A percentile compares a stretch with the other conserved stretches of the same genome.
Conservation (phyloP, 2,329 filamentous ascomycete species). For the Fusarium buharicum region DNA sequence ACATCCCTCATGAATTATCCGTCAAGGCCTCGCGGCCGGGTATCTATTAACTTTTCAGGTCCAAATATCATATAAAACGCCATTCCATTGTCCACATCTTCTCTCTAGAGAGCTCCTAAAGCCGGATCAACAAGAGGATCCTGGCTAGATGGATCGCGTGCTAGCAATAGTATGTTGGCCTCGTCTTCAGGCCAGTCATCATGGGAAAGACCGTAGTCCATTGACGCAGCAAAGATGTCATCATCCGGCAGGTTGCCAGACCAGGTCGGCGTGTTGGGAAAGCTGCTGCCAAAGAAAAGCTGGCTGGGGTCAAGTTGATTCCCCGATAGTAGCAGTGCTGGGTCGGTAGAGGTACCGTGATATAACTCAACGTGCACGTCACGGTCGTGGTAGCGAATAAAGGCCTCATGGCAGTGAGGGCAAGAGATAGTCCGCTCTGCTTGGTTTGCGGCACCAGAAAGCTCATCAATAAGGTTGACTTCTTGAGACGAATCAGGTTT, state of each 20-base stretch:
- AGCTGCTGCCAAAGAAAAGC: conserved; percentile 36
- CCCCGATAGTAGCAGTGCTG: conserved; percentile 40
- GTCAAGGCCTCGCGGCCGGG: conserved; percentile 35
- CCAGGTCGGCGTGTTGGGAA: conserved; percentile 39
- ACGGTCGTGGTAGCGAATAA: conserved; percentile 63
- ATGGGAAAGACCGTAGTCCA: conserved; percentile 48
- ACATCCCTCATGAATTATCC: neutral
- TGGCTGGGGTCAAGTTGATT: conserved; percentile 35
- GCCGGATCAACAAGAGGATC: conserved; percentile 50
- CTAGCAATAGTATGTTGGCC: conserved; percentile 55
- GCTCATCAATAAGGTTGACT: conserved; percentile 54
- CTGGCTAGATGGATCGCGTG: conserved; percentile 42
- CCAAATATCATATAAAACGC: conserved; percentile 13
- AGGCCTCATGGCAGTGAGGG: conserved; percentile 58
- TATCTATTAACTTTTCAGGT: conserved; percentile 40
- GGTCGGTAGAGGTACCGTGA: conserved; percentile 35
- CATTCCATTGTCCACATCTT: conserved; percentile 1
- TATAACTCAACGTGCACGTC: conserved; percentile 56
- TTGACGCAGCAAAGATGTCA: conserved; percentile 50
- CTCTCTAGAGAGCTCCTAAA: conserved; percentile 34
- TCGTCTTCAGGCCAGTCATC: conserved; percentile 59
- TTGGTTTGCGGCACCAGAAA: conserved; percentile 55
- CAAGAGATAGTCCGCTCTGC: conserved; percentile 59
- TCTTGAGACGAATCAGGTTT: conserved; percentile 31
- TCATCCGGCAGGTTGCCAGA: conserved; percentile 42